Conservation (phyloP, 345 rosid genomes). For the Brassica nigra region DNA sequence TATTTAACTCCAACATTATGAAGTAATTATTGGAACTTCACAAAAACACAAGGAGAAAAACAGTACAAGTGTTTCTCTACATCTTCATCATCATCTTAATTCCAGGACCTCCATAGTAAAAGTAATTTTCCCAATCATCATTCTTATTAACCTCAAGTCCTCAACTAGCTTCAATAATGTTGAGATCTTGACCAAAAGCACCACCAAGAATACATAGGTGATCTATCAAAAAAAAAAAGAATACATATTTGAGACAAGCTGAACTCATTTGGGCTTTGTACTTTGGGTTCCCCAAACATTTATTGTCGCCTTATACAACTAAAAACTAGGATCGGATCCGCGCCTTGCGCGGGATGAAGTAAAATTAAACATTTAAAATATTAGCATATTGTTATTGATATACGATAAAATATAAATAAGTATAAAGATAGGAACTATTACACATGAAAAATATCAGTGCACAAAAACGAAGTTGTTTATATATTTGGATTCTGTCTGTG, state of each 20-base stretch:
- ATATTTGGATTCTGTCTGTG: neutral
- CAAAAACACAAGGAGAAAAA: neutral
- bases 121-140: constrained; percentile 63
- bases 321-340: neutral
- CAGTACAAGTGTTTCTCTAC: constrained; percentile 26
- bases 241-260: constrained; percentile 76
- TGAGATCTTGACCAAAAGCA: constrained; percentile 69
- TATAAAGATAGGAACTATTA: too few species aligned
- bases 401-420: too few species aligned
- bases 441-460: too few species aligned
- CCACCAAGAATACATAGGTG: constrained; percentile 66
- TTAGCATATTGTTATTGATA: too few species aligned
- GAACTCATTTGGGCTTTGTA: constrained; percentile 62
- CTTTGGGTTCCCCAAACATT: constrained; percentile 76
- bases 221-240: constrained; percentile 1
- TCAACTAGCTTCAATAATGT: constrained; percentile 67
- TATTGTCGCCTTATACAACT: constrained; percentile 49
- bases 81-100: constrained; percentile 34
- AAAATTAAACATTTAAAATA: too few species aligned
- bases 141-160: constrained; percentile 48
- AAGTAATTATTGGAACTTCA: constrained; percentile 18
- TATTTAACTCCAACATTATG: constrained; percentile 19
- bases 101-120: constrained; percentile 74
- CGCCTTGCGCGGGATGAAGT: too few species aligned
- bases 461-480: too few species aligned